Evolutionary conservation across 2,329 filamentous ascomycete species (phyloP), one percentile per base, ranked within the genome.

Genomic region (Sclerotiophoma versabilis): DNA sequence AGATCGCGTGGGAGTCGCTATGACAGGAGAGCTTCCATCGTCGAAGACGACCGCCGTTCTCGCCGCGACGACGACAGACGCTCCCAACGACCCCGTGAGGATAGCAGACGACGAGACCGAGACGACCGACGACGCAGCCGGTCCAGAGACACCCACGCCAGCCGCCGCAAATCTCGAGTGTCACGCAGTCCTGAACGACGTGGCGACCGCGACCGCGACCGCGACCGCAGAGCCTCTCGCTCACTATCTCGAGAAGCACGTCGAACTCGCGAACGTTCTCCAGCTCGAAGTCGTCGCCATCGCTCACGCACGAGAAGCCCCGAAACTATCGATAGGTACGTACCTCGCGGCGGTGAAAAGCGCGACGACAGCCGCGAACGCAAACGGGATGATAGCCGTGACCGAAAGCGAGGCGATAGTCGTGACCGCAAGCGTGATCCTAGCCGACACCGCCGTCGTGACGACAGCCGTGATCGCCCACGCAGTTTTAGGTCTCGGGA

Each of bases 401-500:
- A 45, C 11, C 34, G 41, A 3, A 54, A 59, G 27, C 20, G 54
- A 12, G 58, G 57, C 20, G 55, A 63, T 14, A 63, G 62, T 11
- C 61, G 60, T 26, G 58, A 79, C 7, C 68, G 63, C 12, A 65
- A 65, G 44, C 61, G 57, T 2, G 49, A 55, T 8, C 52, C 59
- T 22, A 63, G 60, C 23, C 62, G 61, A 5, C 51, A 59, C 15
- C 60, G 62, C 33, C 57, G 58, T 30, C 63, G 76, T 7, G 76
- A 77, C 32, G 68, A 76, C 10, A 77, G 80, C 22, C 68, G 75
- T 8, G 76, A 75, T 5, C 68, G 69, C 3, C 50, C 54, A n/a
- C 63, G 62, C 3, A 62, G 75, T 51, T 78, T 77, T 14, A 66
- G 77, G 7, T 76, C 77, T 14, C 70, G 77, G 2, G 77, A 80